phyloP scores from a whole-genome alignment of 2,329 filamentous ascomycete genomes.

The Bipolaris gigantea region DNA sequence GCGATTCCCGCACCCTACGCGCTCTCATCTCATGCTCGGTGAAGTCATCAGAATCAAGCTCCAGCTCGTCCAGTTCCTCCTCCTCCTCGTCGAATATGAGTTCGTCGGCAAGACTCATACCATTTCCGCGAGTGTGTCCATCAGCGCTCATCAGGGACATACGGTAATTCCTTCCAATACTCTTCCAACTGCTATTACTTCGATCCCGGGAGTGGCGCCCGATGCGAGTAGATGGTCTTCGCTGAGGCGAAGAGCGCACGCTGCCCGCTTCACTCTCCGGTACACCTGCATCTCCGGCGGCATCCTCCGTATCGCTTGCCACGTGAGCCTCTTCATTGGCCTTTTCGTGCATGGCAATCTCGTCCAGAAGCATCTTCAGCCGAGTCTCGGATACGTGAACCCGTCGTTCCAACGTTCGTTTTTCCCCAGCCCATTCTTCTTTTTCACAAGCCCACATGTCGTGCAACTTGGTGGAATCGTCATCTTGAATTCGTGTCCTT shows the following conservation, averaged over 20 bases:
- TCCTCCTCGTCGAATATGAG: conserved; percentile 78
- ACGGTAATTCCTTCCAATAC: conserved; percentile 61
- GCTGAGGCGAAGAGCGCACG: conserved; percentile 57
- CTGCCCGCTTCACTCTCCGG: conserved; percentile 70
- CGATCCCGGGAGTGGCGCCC: conserved; percentile 61
- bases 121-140: conserved; percentile 61
- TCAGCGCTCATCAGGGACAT: conserved; percentile 67
- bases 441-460: conserved; percentile 83
- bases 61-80: conserved; percentile 50
- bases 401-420: conserved; percentile 77
- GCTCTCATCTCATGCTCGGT: conserved; percentile 48
- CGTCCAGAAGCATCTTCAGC: conserved; percentile 80
- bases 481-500: conserved; percentile 76
- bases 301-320: conserved; percentile 65
- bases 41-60: conserved; percentile 70
- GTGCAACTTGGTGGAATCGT: conserved; percentile 77
- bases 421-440: conserved; percentile 81
- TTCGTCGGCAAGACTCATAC: conserved; percentile 85
- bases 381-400: conserved; percentile 88
- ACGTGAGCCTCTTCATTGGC: conserved; percentile 40
- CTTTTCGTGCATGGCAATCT: conserved; percentile 73
- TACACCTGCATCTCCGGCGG: conserved; percentile 60
- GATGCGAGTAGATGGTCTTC: conserved; percentile 53
- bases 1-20: conserved; percentile 45
- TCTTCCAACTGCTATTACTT: conserved; percentile 56